These are phyloP conservation scores for Suhomyces prunicola DNA, from an alignment of 805 yeast genomes.

Conservation along the genomic window DNA sequence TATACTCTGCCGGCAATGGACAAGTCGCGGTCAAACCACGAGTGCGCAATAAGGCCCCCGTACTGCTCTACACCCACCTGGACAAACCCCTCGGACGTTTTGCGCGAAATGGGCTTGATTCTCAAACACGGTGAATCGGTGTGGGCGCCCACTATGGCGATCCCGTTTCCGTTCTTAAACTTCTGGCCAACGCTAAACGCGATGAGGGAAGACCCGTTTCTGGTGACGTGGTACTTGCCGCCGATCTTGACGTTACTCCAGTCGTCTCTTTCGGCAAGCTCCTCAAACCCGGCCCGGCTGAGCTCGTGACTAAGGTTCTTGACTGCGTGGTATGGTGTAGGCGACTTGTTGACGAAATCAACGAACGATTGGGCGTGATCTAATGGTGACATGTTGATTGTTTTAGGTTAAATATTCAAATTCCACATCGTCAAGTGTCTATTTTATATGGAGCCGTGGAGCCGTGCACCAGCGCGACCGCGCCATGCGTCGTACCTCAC, in stretches of 20 bases:
- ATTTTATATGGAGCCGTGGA: too few species aligned
- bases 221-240: slow-evolving; percentile 77
- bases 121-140: slow-evolving; percentile 91
- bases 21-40: slow-evolving; percentile 96
- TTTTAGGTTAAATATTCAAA: too few species aligned
- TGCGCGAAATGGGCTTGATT: slow-evolving; percentile 82
- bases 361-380: slow-evolving; percentile 60
- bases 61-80: slow-evolving; percentile 93
- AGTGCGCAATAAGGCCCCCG: slow-evolving; percentile 95
- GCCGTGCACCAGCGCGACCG: too few species aligned
- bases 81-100: slow-evolving; percentile 65
- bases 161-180: slow-evolving; percentile 74
- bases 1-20: slow-evolving; percentile 90
- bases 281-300: slow-evolving; percentile 61
- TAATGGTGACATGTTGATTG: too few species aligned
- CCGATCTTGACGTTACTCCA: slow-evolving; percentile 54
- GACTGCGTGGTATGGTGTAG: slow-evolving; percentile 94
- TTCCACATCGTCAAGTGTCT: too few species aligned
- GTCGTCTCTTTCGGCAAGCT: slow-evolving; percentile 63
- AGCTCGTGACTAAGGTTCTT: slow-evolving; percentile 57
- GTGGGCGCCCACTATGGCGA: slow-evolving; percentile 92
- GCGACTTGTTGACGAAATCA: slow-evolving; percentile 76
- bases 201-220: slow-evolving; percentile 85
- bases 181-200: slow-evolving; percentile 80
- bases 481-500: too few species aligned